A percentile compares a stretch with the other conserved stretches of the same genome.
Conservation (phyloP, 257 asterid species). For the Prunella vulgaris region DNA sequence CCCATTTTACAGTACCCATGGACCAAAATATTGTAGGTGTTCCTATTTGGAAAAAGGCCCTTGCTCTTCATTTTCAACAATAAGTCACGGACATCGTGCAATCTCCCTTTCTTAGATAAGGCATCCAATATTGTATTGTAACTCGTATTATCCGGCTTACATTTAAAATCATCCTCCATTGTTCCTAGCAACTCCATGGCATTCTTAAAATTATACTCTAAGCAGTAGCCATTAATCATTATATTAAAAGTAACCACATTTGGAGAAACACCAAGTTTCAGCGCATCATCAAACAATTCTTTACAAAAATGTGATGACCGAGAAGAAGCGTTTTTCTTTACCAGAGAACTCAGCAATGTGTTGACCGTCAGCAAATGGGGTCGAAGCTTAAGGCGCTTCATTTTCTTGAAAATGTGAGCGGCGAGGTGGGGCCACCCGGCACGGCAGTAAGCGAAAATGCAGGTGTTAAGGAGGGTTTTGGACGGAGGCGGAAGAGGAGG, state of each 20-base stretch:
- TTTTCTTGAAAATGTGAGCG: conserved; percentile 60
- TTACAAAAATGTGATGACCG: conserved; percentile 37
- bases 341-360: conserved; percentile 49
- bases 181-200: conserved; percentile 48
- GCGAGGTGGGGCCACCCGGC: conserved; percentile 60
- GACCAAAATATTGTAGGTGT: conserved; percentile 67
- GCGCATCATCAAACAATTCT: conserved; percentile 62
- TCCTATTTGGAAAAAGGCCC: conserved; percentile 54
- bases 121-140: conserved; percentile 65
- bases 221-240: conserved; percentile 64
- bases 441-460: conserved; percentile 57
- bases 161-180: conserved; percentile 48
- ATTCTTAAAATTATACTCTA: conserved; percentile 49
- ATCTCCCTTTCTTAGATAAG: conserved; percentile 65
- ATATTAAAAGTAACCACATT: conserved; percentile 62
- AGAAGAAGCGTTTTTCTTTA: conserved; percentile 46
- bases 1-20: conserved; percentile 76
- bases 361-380: conserved; percentile 55
- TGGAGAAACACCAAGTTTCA: conserved; percentile 53
- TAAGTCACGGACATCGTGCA: conserved; percentile 60
- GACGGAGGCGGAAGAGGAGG: conserved; percentile 51
- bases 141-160: conserved; percentile 60
- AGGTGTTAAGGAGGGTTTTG: conserved; percentile 47
- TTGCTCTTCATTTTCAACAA: conserved; percentile 64
- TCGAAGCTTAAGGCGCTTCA: conserved; percentile 54